These are phyloP conservation scores for Candida nemodendra DNA, from an alignment of 805 yeast species.

Conservation along the genomic window DNA sequence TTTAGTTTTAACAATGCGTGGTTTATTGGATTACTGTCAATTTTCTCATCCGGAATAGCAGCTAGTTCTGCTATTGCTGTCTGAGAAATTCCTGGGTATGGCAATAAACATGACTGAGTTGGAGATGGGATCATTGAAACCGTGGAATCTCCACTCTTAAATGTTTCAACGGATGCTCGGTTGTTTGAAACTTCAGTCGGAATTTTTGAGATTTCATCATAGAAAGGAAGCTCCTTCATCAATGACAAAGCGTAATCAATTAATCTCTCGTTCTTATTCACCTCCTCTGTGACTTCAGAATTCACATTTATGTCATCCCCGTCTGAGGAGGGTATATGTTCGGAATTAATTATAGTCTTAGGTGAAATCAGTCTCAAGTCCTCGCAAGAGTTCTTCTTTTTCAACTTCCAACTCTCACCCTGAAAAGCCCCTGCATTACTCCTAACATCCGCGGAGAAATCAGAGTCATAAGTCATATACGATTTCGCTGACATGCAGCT, in stretches of 20 bases:
- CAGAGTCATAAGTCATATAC: slow-evolving; percentile 61
- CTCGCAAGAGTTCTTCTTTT: slow-evolving; percentile 49
- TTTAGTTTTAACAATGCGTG: slow-evolving; percentile 77
- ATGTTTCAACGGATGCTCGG: slow-evolving; percentile 7
- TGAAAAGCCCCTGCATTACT: slow-evolving; percentile 15
- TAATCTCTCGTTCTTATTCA: neutral
- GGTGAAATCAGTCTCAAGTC: slow-evolving; percentile 40
- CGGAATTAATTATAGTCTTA: neutral
- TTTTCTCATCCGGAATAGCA: slow-evolving; percentile 77
- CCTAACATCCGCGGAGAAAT: slow-evolving; percentile 35
- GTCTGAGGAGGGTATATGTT: slow-evolving; percentile 18
- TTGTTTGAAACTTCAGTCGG: slow-evolving; percentile 1
- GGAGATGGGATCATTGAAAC: slow-evolving; percentile 34
- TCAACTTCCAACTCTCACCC: slow-evolving; percentile 27
- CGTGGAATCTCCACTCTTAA: slow-evolving; percentile 16
- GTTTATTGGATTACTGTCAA: slow-evolving; percentile 66
- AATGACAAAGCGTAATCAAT: slow-evolving; percentile 7
- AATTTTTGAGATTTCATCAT: slow-evolving; percentile 1
- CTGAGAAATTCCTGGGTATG: slow-evolving; percentile 49
- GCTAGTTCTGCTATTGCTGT: slow-evolving; percentile 74
- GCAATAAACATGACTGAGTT: slow-evolving; percentile 32
- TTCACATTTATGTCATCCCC: slow-evolving; percentile 7
- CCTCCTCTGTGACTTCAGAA: slow-evolving; percentile 4
- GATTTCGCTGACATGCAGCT: slow-evolving; percentile 43
- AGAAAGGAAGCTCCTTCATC: slow-evolving; percentile 30